phyloP scores from a whole-genome alignment of 352 stramenopile genomes.

The Phytophthora parvispora region DNA sequence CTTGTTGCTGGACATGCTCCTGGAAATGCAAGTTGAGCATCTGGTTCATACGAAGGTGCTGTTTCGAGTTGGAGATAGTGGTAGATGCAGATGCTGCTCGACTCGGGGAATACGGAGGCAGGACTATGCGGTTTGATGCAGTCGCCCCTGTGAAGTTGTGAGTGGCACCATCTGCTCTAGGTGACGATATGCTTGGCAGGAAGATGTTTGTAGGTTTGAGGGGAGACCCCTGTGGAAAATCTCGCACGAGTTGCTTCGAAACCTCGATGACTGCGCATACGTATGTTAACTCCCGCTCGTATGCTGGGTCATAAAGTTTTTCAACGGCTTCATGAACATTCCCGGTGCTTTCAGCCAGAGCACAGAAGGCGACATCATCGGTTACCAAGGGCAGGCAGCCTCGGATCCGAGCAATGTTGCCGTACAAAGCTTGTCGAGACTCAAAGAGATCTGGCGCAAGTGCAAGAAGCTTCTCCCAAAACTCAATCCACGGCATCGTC shows the following conservation, averaged over 20 bases:
- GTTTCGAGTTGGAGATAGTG: constrained; percentile 18
- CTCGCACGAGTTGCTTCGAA: constrained; percentile 18
- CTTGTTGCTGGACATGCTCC: constrained; percentile 39
- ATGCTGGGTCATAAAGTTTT: constrained; percentile 60
- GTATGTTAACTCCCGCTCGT: constrained; percentile 70
- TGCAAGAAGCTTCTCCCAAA: constrained; percentile 65
- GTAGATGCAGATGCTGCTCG: not conserved
- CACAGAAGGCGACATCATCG: constrained; percentile 65
- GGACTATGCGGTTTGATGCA: constrained; percentile 18
- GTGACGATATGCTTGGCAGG: constrained; percentile 44
- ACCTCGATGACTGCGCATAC: constrained; percentile 67
- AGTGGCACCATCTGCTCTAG: not conserved
- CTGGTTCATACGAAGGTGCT: constrained; percentile 40
- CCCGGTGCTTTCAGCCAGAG: constrained; percentile 63
- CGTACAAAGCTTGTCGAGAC: constrained; percentile 47
- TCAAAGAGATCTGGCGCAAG: constrained; percentile 63
- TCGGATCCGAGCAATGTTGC: constrained; percentile 54
- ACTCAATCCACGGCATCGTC: constrained; percentile 58
- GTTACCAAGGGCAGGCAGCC: constrained; percentile 48
- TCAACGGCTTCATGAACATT: constrained; percentile 61
- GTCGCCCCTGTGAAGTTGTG: not conserved
- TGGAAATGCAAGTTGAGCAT: constrained; percentile 59
- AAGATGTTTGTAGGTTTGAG: constrained; percentile 25
- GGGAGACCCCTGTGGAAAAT: constrained; percentile 20
- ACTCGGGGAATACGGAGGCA: constrained; percentile 30